These are phyloP conservation scores for Apiospora saccharicola DNA, from an alignment of 2,329 filamentous ascomycete species.

Conservation along the genomic window DNA sequence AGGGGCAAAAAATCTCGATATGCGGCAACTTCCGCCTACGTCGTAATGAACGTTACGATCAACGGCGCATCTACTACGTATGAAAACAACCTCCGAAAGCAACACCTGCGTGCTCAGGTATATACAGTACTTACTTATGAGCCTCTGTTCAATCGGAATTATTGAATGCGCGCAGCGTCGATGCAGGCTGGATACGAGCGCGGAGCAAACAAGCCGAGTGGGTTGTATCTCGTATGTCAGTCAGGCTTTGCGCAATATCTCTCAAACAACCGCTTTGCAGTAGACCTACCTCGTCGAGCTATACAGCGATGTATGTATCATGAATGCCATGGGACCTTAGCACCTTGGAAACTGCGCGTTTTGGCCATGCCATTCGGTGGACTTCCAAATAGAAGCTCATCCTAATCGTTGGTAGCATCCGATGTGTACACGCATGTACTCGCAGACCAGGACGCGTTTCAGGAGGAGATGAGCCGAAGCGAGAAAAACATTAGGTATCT, in stretches of 20 bases:
- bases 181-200: not conserved
- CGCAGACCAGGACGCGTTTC: conserved; percentile 31
- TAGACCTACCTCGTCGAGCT: not conserved
- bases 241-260: not conserved
- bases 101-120: not conserved
- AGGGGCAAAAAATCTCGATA: conserved; percentile 9
- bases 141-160: not conserved
- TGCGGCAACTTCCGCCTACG: conserved; percentile 20
- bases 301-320: not conserved
- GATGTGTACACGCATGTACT: conserved; percentile 4
- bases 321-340: not conserved
- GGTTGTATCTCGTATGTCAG: not conserved
- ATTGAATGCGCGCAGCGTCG: not conserved
- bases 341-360: not conserved
- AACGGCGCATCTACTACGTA: not conserved
- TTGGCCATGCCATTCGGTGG: not conserved
- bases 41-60: conserved; percentile 5
- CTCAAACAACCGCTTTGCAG: conserved; percentile 7
- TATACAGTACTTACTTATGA: not conserved
- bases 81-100: not conserved
- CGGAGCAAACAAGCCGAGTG: not conserved
- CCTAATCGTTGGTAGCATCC: conserved; percentile 15
- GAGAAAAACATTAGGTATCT: conserved; percentile 5
- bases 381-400: not conserved
- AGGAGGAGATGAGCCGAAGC: conserved; percentile 32